Evolutionary conservation across 2,329 filamentous ascomycete species (phyloP), one percentile per base, ranked within the genome.

Genomic region (Rutstroemia sp.): DNA sequence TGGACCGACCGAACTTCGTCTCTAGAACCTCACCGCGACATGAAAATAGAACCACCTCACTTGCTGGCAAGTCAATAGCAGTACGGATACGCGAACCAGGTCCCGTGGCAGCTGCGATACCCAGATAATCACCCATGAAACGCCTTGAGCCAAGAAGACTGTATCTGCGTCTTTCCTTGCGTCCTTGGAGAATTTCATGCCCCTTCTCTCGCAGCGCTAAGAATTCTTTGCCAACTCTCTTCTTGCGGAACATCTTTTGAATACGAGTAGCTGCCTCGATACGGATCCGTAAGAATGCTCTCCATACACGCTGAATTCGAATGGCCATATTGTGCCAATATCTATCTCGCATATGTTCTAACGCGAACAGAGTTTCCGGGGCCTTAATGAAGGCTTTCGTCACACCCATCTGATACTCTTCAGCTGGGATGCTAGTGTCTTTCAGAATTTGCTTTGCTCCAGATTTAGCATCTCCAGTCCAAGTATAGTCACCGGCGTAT

Each of bases 241-340:
- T 92, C 74, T 94, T 92, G 66, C 92, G 83, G 92, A 92, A 99
- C 76, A 96, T 92, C 44, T 90, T 82, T 71, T 97, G 94, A 63
- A 99, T 97, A 37, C 94, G 84, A 14, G 87, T 96, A 6, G 94
- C 94, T 58, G 90, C 94, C 73, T 99, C 94, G 25, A 85, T 87
- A 46, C 94, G 84, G 72, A 97, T 97, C 5, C 92, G 86, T 42
- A 97, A 80, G 69, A 96, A 97, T 52, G 95, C 95, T 66, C 94
- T 83, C 94, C 94, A 99, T 69, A 95, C 94, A 64, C 94, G 83
- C 74, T 99, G 94, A 58, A 99, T 97, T 58, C 94, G 85, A 59
- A 92, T 95, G 3, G 94, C 94, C 94, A 99, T 97, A 74, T 97
- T 99, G 73, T 97, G 92, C 92, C 92, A 97, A 73, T 97, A 99